phyloP scores from a whole-genome alignment of 2,329 filamentous ascomycete genomes.

The Pestalotiopsis fici region DNA sequence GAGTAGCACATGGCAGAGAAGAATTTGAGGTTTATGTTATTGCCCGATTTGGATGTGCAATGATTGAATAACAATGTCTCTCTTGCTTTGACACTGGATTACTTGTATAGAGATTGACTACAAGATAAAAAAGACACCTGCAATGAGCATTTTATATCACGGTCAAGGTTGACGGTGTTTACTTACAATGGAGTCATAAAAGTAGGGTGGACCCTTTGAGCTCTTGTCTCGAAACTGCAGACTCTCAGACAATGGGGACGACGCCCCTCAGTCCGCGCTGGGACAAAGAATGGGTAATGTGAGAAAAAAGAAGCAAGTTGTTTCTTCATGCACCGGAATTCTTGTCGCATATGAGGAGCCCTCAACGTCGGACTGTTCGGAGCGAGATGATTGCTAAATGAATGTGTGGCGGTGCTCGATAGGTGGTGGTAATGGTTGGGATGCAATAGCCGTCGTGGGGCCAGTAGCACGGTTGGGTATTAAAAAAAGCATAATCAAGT shows the following conservation, averaged over 20 bases:
- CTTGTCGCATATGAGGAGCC: not conserved
- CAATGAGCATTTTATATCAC: not conserved
- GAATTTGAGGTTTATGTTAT: not conserved
- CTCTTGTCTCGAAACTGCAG: not conserved
- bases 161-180: not conserved
- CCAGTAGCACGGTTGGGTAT: too few relatives aligned
- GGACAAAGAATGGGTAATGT: not conserved
- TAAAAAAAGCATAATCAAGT: too few relatives aligned
- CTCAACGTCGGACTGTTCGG: not conserved
- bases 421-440: not conserved
- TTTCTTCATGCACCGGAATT: not conserved
- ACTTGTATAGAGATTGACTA: not conserved
- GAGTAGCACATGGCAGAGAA: constrained; percentile 16
- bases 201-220: not conserved
- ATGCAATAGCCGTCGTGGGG: too few relatives aligned
- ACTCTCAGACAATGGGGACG: not conserved
- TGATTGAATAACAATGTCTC: not conserved
- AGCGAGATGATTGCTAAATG: not conserved
- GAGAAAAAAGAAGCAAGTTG: not conserved
- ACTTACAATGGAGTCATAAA: not conserved
- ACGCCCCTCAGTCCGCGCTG: not conserved
- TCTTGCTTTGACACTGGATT: not conserved
- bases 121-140: not conserved
- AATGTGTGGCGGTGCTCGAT: not conserved
- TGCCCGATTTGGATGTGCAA: too few relatives aligned